Percentiles rank a stretch among this genome's conserved stretches.
Evolutionary conservation across 805 yeast genomes (phyloP).

Genomic region (Pichia nakasei): DNA sequence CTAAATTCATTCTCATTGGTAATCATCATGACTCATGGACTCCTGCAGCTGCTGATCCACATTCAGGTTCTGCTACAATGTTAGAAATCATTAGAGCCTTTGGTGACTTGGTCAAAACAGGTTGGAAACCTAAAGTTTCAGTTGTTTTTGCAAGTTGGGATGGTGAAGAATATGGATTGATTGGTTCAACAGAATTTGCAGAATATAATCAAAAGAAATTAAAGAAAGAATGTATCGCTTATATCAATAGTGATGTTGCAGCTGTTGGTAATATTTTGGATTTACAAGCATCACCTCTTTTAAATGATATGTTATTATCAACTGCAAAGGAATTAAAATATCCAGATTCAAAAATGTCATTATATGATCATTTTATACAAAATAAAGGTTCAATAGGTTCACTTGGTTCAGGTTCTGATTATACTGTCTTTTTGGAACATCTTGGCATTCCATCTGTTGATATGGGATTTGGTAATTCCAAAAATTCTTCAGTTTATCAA

Average conservation of each 20-base stretch:
- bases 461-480: constrained; percentile 39
- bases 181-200: constrained; percentile 76
- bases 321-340: constrained; percentile 37
- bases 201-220: constrained; percentile 46
- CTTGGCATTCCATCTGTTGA: constrained; percentile 55
- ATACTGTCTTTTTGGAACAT: constrained; percentile 50
- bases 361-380: constrained; percentile 30
- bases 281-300: constrained; percentile 51
- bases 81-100: constrained; percentile 57
- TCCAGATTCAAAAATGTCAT: constrained; percentile 31
- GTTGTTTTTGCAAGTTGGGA: constrained; percentile 73
- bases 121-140: constrained; percentile 70
- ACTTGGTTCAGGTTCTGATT: constrained; percentile 69
- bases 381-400: constrained; percentile 31
- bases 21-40: constrained; percentile 81
- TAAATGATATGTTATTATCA: constrained; percentile 37
- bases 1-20: constrained; percentile 54
- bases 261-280: constrained; percentile 45
- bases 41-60: constrained; percentile 73
- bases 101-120: constrained; percentile 39
- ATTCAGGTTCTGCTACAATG: constrained; percentile 59
- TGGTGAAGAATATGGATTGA: constrained; percentile 63
- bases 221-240: constrained; percentile 48
- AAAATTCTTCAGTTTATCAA: constrained; percentile 54
- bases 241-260: constrained; percentile 63